Conservation (phyloP, 768 basidiomycete species). For the Suillus subluteus region DNA sequence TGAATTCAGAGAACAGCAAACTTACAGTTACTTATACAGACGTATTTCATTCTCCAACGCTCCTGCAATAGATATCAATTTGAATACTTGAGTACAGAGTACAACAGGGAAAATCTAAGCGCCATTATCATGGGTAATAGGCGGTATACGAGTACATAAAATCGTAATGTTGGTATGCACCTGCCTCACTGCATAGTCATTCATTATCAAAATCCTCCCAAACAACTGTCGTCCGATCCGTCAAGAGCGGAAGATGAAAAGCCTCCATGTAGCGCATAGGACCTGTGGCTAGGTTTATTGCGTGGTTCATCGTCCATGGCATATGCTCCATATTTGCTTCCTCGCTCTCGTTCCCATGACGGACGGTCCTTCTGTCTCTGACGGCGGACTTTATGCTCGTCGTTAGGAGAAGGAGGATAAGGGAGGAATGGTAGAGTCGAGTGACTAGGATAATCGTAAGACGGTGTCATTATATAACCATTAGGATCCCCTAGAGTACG, state of each 20-base stretch:
- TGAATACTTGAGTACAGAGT: conserved; percentile 6
- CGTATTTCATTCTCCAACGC: not conserved
- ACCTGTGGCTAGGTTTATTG: conserved; percentile 13
- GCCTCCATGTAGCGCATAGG: conserved; percentile 10
- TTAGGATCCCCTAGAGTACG: conserved; percentile 18
- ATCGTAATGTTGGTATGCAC: conserved; percentile 5
- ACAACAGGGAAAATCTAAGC: conserved; percentile 16
- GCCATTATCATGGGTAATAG: conserved; percentile 11
- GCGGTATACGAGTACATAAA: not conserved
- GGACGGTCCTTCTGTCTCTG: conserved; percentile 20
- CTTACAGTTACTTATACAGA: not conserved
- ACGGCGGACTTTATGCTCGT: conserved; percentile 17
- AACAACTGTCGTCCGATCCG: conserved; percentile 18
- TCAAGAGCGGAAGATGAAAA: conserved; percentile 9
- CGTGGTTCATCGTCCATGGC: conserved; percentile 14
- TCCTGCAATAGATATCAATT: conserved; percentile 6
- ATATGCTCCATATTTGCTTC: conserved; percentile 11
- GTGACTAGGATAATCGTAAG: conserved; percentile 10
- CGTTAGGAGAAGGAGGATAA: conserved; percentile 11
- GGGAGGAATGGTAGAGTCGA: conserved; percentile 15
- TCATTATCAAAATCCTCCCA: conserved; percentile 20
- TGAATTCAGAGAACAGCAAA: not conserved
- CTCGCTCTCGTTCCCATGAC: conserved; percentile 18
- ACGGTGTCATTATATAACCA: conserved; percentile 8
- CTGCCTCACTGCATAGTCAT: not conserved